Conservation (phyloP, 2,329 filamentous ascomycete genomes). For the Pseudogymnoascus sp. region DNA sequence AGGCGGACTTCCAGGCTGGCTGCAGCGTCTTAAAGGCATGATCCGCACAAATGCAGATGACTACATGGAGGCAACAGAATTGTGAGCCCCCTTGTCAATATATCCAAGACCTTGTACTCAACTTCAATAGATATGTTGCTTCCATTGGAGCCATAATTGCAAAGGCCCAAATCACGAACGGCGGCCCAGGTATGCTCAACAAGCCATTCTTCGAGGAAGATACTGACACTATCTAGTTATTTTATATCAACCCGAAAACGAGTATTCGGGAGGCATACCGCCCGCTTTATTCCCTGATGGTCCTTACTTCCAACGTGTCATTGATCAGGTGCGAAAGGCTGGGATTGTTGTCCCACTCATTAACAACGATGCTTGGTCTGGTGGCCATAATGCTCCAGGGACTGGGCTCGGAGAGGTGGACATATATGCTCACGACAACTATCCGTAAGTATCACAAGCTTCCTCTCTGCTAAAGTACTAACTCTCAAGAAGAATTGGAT, state of each 20-base stretch:
- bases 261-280: slow-evolving; percentile 46
- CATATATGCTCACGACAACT: slow-evolving; percentile 29
- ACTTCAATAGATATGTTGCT: slow-evolving; percentile 44
- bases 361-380: slow-evolving; percentile 54
- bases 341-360: slow-evolving; percentile 67
- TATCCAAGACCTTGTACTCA: neutral
- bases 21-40: slow-evolving; percentile 54
- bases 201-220: neutral
- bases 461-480: slow-evolving; percentile 19
- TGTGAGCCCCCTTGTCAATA: slow-evolving; percentile 26
- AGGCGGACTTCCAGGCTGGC: slow-evolving; percentile 72
- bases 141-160: slow-evolving; percentile 58
- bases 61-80: slow-evolving; percentile 55
- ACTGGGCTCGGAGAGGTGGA: slow-evolving; percentile 15
- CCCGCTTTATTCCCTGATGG: slow-evolving; percentile 47
- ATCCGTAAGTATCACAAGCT: slow-evolving; percentile 33
- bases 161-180: slow-evolving; percentile 69
- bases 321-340: slow-evolving; percentile 55
- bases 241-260: slow-evolving; percentile 71
- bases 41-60: slow-evolving; percentile 52
- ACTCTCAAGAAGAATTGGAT: slow-evolving; percentile 27
- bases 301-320: slow-evolving; percentile 59
- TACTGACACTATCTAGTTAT: slow-evolving; percentile 44
- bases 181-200: slow-evolving; percentile 41
- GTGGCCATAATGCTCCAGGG: slow-evolving; percentile 11